phyloP scores from a whole-genome alignment of 2,329 filamentous ascomycete genomes.

The Penicillium sp. region DNA sequence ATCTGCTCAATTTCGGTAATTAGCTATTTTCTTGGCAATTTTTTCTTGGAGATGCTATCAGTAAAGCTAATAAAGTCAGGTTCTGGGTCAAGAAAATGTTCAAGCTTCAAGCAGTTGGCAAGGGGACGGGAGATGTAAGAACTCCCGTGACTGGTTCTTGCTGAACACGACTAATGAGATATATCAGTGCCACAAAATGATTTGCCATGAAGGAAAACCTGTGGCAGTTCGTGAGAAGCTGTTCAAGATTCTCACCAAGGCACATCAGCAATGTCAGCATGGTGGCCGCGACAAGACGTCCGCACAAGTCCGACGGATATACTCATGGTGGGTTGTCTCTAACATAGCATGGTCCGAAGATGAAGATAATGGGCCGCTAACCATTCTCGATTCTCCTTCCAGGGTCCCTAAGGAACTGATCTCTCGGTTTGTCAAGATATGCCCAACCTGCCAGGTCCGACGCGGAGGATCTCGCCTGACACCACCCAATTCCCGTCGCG shows the following conservation, averaged over 20 bases:
- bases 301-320: constrained; percentile 52
- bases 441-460: constrained; percentile 52
- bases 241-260: constrained; percentile 54
- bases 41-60: neutral
- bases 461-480: constrained; percentile 46
- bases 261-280: constrained; percentile 54
- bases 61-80: constrained; percentile 29
- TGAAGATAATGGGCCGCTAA: neutral
- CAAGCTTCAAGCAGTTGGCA: constrained; percentile 46
- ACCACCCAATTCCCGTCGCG: constrained; percentile 43
- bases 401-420: constrained; percentile 57
- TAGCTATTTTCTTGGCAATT: neutral
- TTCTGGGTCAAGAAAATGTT: constrained; percentile 60
- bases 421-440: constrained; percentile 55
- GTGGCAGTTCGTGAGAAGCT: constrained; percentile 55
- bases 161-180: constrained; percentile 1
- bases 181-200: constrained; percentile 43
- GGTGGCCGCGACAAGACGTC: constrained; percentile 57
- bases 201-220: constrained; percentile 55
- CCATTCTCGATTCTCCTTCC: neutral
- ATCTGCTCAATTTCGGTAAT: constrained; percentile 53
- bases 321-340: constrained; percentile 48
- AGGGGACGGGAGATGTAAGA: constrained; percentile 42
- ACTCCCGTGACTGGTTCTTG: neutral
- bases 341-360: neutral